Percentiles rank a stretch among this genome's conserved stretches.
phyloP scores from a whole-genome alignment of 331 rosid genomes.

The Pyracantha coccinea region DNA sequence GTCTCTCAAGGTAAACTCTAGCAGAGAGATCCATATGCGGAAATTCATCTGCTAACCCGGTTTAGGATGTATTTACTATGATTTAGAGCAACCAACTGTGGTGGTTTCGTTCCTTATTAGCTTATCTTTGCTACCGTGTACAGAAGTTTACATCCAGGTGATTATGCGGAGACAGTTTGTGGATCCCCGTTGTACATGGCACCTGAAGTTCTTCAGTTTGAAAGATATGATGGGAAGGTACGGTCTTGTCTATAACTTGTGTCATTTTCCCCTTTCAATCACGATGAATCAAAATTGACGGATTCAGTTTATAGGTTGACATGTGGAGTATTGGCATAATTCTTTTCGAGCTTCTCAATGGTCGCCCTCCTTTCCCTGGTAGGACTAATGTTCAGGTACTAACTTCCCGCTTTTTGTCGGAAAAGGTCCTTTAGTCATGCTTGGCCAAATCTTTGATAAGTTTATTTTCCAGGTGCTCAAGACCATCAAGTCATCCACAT shows the following conservation, averaged over 20 bases:
- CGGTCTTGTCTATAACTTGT: background rate
- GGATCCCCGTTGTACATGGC: conserved; percentile 63
- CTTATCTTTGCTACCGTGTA: background rate
- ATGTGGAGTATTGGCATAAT: conserved; percentile 71
- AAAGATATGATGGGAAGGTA: conserved; percentile 51
- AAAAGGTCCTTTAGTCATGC: background rate
- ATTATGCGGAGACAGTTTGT: conserved; percentile 48
- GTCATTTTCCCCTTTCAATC: background rate
- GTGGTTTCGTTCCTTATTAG: background rate
- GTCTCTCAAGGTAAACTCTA: conserved; percentile 51
- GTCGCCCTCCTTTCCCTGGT: conserved; percentile 59
- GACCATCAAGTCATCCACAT: conserved; percentile 36
- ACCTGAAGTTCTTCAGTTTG: conserved; percentile 59
- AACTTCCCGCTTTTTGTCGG: background rate
- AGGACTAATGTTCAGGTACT: conserved; percentile 55
- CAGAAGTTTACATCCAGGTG: conserved; percentile 36
- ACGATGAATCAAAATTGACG: conserved; percentile 2
- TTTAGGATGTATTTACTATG: background rate
- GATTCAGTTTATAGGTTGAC: conserved; percentile 32
- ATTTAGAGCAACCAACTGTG: background rate
- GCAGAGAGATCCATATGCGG: background rate
- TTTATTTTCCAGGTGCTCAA: conserved; percentile 36
- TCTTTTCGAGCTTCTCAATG: conserved; percentile 67
- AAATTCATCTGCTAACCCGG: background rate
- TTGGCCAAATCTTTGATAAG: background rate